Base-by-base conservation (phyloP, 345 rosid genomes). In the Populus simonii region DNA sequence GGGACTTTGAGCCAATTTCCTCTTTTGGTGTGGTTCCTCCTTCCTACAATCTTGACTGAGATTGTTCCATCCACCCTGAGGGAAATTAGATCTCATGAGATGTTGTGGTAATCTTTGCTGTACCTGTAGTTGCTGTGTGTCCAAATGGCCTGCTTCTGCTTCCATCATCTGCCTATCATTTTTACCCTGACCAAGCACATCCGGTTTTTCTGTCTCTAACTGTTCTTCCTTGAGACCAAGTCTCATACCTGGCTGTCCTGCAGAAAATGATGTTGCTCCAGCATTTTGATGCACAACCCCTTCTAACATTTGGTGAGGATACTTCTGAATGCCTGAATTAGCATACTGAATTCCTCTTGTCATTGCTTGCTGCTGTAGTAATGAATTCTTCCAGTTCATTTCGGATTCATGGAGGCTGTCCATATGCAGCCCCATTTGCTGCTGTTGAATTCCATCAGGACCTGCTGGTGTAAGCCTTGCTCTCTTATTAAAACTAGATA, bases 1-100 rank as follows among this genome's bases (percentile, higher is more conserved):
- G 27, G 99, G 98, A 85, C 99, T 96, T 80, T 92, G 99, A 59
- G 81, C 91, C 7, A 91, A 66, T 85, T 93, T 87, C 86, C 98
- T 89, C 85, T 89, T 89, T 71, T 84, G 89, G 80, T 86, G 84
- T 41, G 86, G 98, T 38, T 96, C 97, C 82, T 92, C 99, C 84
- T 89, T 93, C 81, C 88, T 92, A 6, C 77, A 74, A 81, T 90
- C 93, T 75, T 93, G 98, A 77, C 85, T 85, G 74, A 87, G 70
- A 85, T 82, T 96, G 83, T 78, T 93, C 98, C 98, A 90, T 39
- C 87, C 82, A 41, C 88, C 63, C 84, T 88, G 99, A 75, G 90
- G 76, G 69, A 87, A 84, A 81, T 84, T 85, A 38, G 93, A 57
- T 83, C 92, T 92, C 83, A 79, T 74, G 74, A 83, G 84, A 74